Base-by-base conservation (phyloP, 805 yeast genomes). In the Hanseniaspora hatyaiensis region DNA sequence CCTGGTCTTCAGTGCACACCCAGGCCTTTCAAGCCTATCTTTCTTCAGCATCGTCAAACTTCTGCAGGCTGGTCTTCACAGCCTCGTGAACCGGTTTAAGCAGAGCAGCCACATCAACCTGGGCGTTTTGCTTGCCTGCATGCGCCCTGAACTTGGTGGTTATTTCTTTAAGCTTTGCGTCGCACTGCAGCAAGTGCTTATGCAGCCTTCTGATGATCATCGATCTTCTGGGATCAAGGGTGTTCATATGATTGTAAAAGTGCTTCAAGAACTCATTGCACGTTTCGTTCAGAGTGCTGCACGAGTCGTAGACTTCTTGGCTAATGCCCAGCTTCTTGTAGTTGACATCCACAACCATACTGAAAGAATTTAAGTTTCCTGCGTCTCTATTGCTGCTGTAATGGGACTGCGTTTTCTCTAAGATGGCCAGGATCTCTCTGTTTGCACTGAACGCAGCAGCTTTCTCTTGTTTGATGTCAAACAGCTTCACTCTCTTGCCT, bases 251-350 rank as follows among this genome's bases (percentile, higher is more conserved):
- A 1, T 71, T 58, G 82, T 88, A 83, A 59, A 82, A 83, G 59
- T 82, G 94, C 50, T 77, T 73, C 34, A 83, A 62, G 58, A 82
- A 83, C 59, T 82, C 94, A 31, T 79, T 70, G 2, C 88, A 76
- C 0, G 92, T 80, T 1, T 80, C 74, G 58, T 83, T 88, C 13
- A 80, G 69, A 34, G 80, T 61, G 43, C 78, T 64, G 31, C 82
- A 64, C 38, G 71, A 67, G 42, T 78, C 82, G 9, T 74, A 49
- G 1, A 69, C 52, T 9, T 58, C 62, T 3, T 45, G 49, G 3
- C 42, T 32, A 18, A 45, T 34, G 8, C 42, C 42, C 37, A 45
- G 19, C 18, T 45, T 37, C 22, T 32, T 45, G 15, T 45, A 37
- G 16, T 45, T 45, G 9, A 45, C 49, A 45, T 45, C 49, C 16